These are phyloP conservation scores for Rachicladosporium sp. DNA, from an alignment of 2,329 filamentous ascomycete species.

Conservation along the genomic window DNA sequence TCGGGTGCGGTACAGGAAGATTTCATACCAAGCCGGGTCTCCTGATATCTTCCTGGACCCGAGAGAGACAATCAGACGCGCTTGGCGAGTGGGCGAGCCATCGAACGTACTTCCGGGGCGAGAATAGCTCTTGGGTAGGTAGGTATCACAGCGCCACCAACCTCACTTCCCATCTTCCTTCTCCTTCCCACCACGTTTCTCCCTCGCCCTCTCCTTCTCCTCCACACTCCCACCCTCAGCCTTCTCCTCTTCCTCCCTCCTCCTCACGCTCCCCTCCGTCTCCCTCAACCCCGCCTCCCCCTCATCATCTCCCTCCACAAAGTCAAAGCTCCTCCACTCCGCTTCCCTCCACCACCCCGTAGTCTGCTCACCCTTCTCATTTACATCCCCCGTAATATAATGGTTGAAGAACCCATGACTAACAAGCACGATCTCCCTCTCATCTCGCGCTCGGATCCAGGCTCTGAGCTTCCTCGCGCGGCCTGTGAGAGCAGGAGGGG, in stretches of 20 bases:
- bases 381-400: slow-evolving; percentile 18
- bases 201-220: no score
- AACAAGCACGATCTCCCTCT: slow-evolving; percentile 19
- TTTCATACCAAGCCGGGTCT: no score
- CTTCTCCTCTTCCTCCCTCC: slow-evolving; percentile 6
- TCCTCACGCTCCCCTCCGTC: slow-evolving; percentile 13
- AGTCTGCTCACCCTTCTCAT: slow-evolving; percentile 18
- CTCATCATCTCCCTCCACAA: slow-evolving; percentile 15
- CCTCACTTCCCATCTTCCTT: no score
- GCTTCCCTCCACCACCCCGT: slow-evolving; percentile 21
- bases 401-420: slow-evolving; percentile 21
- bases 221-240: no score
- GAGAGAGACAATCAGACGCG: no score
- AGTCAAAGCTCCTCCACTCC: slow-evolving; percentile 18
- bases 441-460: slow-evolving; percentile 15
- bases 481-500: slow-evolving; percentile 13
- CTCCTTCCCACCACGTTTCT: no score
- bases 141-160: no score
- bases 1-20: no score
- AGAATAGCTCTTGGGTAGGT: no score
- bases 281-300: slow-evolving; percentile 15
- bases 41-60: no score
- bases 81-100: no score
- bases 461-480: slow-evolving; percentile 15
- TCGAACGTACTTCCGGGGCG: no score